A percentile compares a stretch with the other conserved stretches of the same genome.
These are phyloP conservation scores for Fallopia convolvulus DNA, from an alignment of 148 eudicot genomes.

Conservation along the genomic window DNA sequence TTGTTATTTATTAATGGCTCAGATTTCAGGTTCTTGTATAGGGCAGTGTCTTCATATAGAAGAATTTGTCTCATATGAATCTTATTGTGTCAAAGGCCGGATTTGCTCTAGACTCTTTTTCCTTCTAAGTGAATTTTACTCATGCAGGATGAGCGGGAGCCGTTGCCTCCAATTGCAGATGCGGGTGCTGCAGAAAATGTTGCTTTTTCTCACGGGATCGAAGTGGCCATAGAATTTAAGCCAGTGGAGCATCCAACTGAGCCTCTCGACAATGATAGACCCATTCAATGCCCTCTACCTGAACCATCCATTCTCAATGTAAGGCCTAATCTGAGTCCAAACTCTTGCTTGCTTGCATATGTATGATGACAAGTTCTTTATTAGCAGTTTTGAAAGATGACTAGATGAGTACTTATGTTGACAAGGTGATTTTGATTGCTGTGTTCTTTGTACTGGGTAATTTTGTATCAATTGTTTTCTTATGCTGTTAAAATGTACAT, in stretches of 20 bases:
- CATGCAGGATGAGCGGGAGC: conserved; percentile 46
- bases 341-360: background rate
- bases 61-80: background rate
- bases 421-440: background rate
- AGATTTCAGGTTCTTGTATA: background rate
- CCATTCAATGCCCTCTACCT: conserved; percentile 79
- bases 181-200: conserved; percentile 18
- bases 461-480: background rate
- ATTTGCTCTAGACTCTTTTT: background rate
- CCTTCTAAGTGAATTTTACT: background rate
- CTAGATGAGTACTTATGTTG: background rate
- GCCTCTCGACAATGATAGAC: conserved; percentile 76
- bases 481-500: background rate
- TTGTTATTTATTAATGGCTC: background rate
- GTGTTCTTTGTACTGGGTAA: background rate
- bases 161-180: conserved; percentile 33
- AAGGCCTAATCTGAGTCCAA: conserved; percentile 24
- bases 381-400: background rate
- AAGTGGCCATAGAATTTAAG: conserved; percentile 63
- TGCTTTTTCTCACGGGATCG: conserved; percentile 44
- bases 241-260: conserved; percentile 84
- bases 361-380: background rate
- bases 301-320: conserved; percentile 96
- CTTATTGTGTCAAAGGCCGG: background rate
- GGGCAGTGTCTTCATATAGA: background rate